Evolutionary conservation across 108 stramenopile species (phyloP), one percentile per base, ranked within the genome.

Genomic region (Aurantiochytrium sp.): DNA sequence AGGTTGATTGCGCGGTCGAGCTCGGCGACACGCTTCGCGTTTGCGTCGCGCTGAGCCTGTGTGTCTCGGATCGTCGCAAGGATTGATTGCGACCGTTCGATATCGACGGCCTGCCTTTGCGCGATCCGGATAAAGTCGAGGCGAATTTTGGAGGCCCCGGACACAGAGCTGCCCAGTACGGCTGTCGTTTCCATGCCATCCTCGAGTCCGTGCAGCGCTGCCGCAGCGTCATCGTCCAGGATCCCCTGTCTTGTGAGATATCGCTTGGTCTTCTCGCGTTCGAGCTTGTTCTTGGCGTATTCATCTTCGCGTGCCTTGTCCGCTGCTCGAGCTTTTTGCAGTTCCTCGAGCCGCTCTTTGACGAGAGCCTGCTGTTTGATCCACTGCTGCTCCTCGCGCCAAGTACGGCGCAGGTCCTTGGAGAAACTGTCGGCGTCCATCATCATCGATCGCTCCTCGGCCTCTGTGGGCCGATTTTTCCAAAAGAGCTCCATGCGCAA

Each of bases 91-190:
- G 73, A 41, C 6, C 39, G 73, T 48, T 81, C 73, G 12, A 81
- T 81, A 2, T 41, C 45, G 24, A 81, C 10, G 19, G 73, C 73
- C 45, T 81, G 73, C 2, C 73, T 6, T 48, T 81, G 73, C 2
- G 45, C 73, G 45, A 81, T 81, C 32, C 30, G 21, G 1, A 81
- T 48, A 2, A 81, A 81, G 45, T 81, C 73, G 0, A 81, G 45
- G 3, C 73, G 73, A 81, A 81, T 81, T 24, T 81, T 81, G 21
- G 73, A 81, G 0, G 73, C 73, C 1, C 73, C 73, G 45, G 73
- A 81, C 6, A 81, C 45, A 22, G 73, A 81, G 73, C 73, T 81
- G n/a, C 73, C 73, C 6, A 81, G 73, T 12, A 81, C 42, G 17
- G 39, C 30, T 41, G 2, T 27, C 1, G 73, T 48, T 27, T 81